phyloP scores from a whole-genome alignment of 192 early-diverging fungal genomes.

The Coemansia sp. region DNA sequence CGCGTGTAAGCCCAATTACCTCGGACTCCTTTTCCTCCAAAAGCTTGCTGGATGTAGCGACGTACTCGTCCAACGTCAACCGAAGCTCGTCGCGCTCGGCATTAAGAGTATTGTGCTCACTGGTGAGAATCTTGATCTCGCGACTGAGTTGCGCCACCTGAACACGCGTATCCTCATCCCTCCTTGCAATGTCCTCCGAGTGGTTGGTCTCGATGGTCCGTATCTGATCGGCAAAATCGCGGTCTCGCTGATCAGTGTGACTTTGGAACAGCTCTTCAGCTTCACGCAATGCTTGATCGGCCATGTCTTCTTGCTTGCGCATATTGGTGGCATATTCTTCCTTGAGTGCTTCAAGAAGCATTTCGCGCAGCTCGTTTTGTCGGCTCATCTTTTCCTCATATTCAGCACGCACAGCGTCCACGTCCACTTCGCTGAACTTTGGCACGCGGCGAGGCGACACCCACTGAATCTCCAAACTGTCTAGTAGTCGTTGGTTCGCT shows the following conservation, averaged over 20 bases:
- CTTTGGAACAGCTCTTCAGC: conserved; percentile 28
- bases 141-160: conserved; percentile 22
- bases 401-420: conserved; percentile 21
- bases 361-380: conserved; percentile 40
- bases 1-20: conserved; percentile 20
- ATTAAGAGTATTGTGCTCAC: conserved; percentile 14
- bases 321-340: conserved; percentile 41
- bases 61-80: conserved; percentile 33
- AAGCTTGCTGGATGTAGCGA: conserved; percentile 15
- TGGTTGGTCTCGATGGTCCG: conserved; percentile 11
- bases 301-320: conserved; percentile 26
- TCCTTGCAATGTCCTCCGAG: conserved; percentile 18
- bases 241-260: conserved; percentile 23
- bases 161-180: conserved; percentile 26
- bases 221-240: conserved; percentile 29
- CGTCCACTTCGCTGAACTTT: conserved; percentile 45
- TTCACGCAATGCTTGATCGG: conserved; percentile 31
- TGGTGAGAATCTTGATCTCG: conserved; percentile 23
- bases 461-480: conserved; percentile 47
- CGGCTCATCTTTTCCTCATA: conserved; percentile 28
- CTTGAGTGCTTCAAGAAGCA: conserved; percentile 36
- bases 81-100: conserved; percentile 20
- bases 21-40: conserved; percentile 28
- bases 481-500: conserved; percentile 41
- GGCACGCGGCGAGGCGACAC: conserved; percentile 42